Base-by-base conservation (phyloP, 805 yeast genomes). In the Wickerhamiella hasegawae region DNA sequence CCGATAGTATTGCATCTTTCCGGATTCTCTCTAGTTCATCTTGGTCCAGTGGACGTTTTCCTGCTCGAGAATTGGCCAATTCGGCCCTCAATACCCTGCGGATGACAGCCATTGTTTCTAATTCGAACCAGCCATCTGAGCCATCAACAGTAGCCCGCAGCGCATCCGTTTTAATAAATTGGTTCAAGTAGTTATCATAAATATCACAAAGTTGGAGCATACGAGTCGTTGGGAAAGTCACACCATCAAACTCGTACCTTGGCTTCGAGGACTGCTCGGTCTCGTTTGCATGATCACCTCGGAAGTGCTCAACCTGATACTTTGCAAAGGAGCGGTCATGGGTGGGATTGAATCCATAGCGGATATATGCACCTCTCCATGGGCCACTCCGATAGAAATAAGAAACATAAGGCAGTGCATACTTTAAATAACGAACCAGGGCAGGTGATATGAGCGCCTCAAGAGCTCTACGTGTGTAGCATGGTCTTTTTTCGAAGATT, bases 351-450 rank as follows among this genome's bases (percentile, higher is more conserved):
- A 74, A 63, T 1, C 95, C 96, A 45, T 74, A 72, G 44, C 62
- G 68, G 31, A 84, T 73, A 52, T 77, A 83, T 9, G 90, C 71
- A 40, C 82, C 83, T 46, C 97, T 67, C 94, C 94, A 90, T 0
- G 97, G 98, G 0, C 98, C 98, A 48, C 78, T 79, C 25, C 78
- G 72, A 52, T 74, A 79, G 28, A 82, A 68, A 52, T 73, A 90
- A 0, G 94, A 68, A 0, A 83, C 78, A 52, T 80, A 76, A 0
- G 97, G 94, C 33, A 90, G 54, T 0, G 95, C 92, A 42, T 69
- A 74, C 45, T 78, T 74, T 30, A 87, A 43, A 11, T 44, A 41
- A n/a, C 49, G 47, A 14, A 52, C 34, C 11, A 39, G 14, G 3
- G 17, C 35, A 9, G 38, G 34, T 4, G 41, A 37, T 12, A 48